Evolutionary conservation across 2,329 filamentous ascomycete genomes (phyloP).

Genomic region (Nectriaceae sp.): DNA sequence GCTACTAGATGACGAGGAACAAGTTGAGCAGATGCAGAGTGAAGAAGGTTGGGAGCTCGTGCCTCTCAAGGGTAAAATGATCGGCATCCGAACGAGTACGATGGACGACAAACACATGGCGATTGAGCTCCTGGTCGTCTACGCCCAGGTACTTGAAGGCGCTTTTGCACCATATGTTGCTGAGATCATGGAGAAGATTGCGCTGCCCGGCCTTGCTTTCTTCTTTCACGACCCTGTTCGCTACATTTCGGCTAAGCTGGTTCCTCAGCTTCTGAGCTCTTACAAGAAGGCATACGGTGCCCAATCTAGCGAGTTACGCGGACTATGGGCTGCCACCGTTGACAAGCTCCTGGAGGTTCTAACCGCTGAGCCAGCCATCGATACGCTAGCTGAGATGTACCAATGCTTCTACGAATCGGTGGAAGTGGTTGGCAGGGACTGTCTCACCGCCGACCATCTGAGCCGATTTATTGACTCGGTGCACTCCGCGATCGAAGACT

Average conservation of each 20-base stretch:
- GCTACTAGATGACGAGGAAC: constrained; percentile 90
- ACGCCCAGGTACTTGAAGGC: constrained; percentile 92
- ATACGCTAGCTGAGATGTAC: constrained; percentile 98
- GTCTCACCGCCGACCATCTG: constrained; percentile 79
- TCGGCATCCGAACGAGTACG: constrained; percentile 94
- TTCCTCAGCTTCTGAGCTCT: constrained; percentile 88
- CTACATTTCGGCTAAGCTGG: constrained; percentile 90
- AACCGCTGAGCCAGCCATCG: constrained; percentile 90
- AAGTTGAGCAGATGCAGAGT: constrained; percentile 87
- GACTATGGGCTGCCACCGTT: constrained; percentile 82
- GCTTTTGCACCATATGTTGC: constrained; percentile 90
- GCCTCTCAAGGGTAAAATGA: constrained; percentile 95
- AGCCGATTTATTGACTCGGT: constrained; percentile 83
- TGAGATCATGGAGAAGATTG: constrained; percentile 96
- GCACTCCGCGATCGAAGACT: constrained; percentile 85
- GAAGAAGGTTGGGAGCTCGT: constrained; percentile 98
- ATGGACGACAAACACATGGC: constrained; percentile 99
- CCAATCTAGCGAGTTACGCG: constrained; percentile 75
- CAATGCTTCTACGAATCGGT: constrained; percentile 99
- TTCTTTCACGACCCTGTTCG: constrained; percentile 99
- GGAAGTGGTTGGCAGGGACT: constrained; percentile 87
- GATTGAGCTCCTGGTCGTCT: constrained; percentile 97
- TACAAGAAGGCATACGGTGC: constrained; percentile 91
- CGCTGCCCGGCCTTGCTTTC: constrained; percentile 89
- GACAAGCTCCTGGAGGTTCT: constrained; percentile 93